Conservation (phyloP, 768 basidiomycete genomes). For the Agrocybe praecox region DNA sequence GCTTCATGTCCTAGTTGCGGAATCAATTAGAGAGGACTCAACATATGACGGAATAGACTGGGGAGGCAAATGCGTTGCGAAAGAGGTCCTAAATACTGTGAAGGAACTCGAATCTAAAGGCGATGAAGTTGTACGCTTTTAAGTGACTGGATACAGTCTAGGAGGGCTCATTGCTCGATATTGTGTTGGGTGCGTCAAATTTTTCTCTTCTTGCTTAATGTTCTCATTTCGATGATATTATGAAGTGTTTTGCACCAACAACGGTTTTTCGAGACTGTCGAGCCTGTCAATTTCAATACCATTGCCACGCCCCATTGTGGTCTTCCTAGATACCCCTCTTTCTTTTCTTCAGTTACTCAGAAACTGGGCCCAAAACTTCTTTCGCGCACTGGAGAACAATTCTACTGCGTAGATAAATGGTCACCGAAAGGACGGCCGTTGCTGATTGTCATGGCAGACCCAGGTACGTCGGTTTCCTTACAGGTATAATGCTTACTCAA, state of each 20-base stretch:
- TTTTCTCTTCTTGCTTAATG: background rate
- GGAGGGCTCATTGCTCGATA: slow-evolving; percentile 86
- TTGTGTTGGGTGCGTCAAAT: slow-evolving; percentile 67
- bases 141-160: slow-evolving; percentile 75
- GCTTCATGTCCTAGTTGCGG: slow-evolving; percentile 64
- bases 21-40: slow-evolving; percentile 64
- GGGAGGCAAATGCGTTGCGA: slow-evolving; percentile 78
- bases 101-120: slow-evolving; percentile 53
- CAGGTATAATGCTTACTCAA: slow-evolving; percentile 8
- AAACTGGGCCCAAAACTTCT: slow-evolving; percentile 69
- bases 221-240: background rate
- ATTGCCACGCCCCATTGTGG: slow-evolving; percentile 86
- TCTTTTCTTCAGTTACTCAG: slow-evolving; percentile 54
- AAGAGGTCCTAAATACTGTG: slow-evolving; percentile 71
- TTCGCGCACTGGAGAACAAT: slow-evolving; percentile 80
- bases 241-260: slow-evolving; percentile 63
- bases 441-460: slow-evolving; percentile 80
- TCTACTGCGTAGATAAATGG: slow-evolving; percentile 77
- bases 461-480: slow-evolving; percentile 42
- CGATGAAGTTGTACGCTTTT: slow-evolving; percentile 66
- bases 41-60: slow-evolving; percentile 88
- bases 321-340: slow-evolving; percentile 61
- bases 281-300: slow-evolving; percentile 81
- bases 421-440: slow-evolving; percentile 65
- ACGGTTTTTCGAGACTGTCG: slow-evolving; percentile 70